A percentile compares a stretch with the other conserved stretches of the same genome.
These are phyloP conservation scores for Jatropha multifida DNA, from an alignment of 441 rosid genomes.

Conservation along the genomic window DNA sequence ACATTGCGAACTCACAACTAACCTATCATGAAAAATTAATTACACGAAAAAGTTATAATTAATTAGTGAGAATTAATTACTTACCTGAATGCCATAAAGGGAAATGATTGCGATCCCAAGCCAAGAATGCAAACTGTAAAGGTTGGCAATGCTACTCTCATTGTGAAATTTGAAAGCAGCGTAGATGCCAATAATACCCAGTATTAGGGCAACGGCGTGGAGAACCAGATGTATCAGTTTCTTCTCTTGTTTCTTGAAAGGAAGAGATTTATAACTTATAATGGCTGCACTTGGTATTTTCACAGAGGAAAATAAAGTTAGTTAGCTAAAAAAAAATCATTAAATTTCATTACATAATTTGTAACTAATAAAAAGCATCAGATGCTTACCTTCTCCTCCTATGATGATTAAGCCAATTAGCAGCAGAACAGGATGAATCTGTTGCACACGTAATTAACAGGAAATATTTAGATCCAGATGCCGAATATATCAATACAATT, in stretches of 20 bases:
- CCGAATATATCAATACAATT: neutral
- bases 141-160: slow-evolving; percentile 75
- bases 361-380: neutral
- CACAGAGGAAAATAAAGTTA: neutral
- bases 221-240: slow-evolving; percentile 73
- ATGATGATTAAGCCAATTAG: slow-evolving; percentile 76
- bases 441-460: slow-evolving; percentile 16
- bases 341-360: neutral
- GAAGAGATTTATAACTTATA: slow-evolving; percentile 72
- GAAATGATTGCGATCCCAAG: slow-evolving; percentile 70
- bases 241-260: slow-evolving; percentile 66
- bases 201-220: slow-evolving; percentile 71
- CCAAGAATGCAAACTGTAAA: slow-evolving; percentile 97
- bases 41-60: too few species aligned
- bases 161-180: slow-evolving; percentile 89
- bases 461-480: neutral
- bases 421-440: slow-evolving; percentile 94
- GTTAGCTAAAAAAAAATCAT: neutral
- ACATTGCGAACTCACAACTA: neutral
- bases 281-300: slow-evolving; percentile 49
- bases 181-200: slow-evolving; percentile 68
- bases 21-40: neutral
- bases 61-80: neutral
- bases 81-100: slow-evolving; percentile 86
- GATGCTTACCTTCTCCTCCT: slow-evolving; percentile 86